A percentile compares a stretch with the other conserved stretches of the same genome.
These are phyloP conservation scores for Paraphaeosphaeria sporulosa DNA, from an alignment of 2,329 filamentous ascomycete species.

Conservation along the genomic window DNA sequence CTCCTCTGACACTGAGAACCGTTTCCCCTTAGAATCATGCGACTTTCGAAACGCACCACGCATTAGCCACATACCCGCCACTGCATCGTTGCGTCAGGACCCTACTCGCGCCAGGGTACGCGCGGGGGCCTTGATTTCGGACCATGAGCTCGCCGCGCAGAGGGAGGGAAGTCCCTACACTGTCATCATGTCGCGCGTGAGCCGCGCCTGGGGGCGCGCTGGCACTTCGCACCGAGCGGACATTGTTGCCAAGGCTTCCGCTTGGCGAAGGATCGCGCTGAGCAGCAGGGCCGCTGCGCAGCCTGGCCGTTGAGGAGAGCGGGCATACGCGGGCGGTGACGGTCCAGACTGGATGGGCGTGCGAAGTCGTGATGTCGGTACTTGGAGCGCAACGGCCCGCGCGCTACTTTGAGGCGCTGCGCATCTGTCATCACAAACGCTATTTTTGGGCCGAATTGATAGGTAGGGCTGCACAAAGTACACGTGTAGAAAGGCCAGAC, in stretches of 20 bases:
- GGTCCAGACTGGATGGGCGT: neutral
- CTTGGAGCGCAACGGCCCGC: neutral
- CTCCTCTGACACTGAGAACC: neutral
- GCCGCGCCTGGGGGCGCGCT: neutral
- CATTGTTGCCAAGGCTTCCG: neutral
- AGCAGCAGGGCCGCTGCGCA: neutral
- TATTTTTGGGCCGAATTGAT: neutral
- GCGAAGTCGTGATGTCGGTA: neutral
- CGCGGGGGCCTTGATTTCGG: neutral
- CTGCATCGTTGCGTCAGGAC: neutral
- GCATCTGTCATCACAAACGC: neutral
- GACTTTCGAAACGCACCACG: slow-evolving; percentile 13
- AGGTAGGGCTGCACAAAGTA: neutral
- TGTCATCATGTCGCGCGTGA: neutral
- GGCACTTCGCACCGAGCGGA: neutral
- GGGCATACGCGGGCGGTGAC: neutral
- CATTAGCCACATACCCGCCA: too few relatives aligned
- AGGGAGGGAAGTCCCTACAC: neutral
- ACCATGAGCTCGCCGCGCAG: neutral
- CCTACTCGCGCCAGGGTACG: neutral
- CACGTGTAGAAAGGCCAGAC: neutral
- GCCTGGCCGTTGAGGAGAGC: neutral
- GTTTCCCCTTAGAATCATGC: slow-evolving; percentile 17
- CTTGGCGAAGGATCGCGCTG: neutral
- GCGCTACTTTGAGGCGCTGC: neutral